phyloP scores from a whole-genome alignment of 106 monocot genomes.

The Ottelia alismoides region DNA sequence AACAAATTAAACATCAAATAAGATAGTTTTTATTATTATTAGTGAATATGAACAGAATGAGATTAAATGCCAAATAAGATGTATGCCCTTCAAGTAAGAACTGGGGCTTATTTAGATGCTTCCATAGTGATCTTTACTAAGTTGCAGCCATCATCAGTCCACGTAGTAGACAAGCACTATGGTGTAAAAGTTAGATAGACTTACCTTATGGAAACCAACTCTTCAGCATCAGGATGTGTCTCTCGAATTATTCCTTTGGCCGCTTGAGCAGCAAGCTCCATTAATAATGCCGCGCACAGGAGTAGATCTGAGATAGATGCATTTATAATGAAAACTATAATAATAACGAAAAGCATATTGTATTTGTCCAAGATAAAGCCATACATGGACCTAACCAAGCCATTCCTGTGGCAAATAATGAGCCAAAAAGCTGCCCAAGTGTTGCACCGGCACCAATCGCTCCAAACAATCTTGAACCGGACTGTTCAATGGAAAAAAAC shows the following conservation, averaged over 20 bases:
- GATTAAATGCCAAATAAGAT: no score
- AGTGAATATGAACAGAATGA: no score
- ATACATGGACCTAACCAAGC: conserved; percentile 96
- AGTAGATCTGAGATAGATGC: conserved; percentile 50
- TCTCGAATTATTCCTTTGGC: conserved; percentile 81
- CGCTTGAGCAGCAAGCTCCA: conserved; percentile 89
- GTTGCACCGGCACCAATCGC: conserved; percentile 98
- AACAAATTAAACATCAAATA: no score
- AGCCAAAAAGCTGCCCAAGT: conserved; percentile 90
- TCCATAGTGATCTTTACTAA: no score
- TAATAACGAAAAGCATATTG: no score
- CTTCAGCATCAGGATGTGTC: conserved; percentile 19
- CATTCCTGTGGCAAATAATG: conserved; percentile 91
- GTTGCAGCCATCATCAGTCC: no score
- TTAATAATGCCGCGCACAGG: conserved; percentile 70
- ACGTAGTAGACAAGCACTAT: no score
- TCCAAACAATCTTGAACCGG: conserved; percentile 99
- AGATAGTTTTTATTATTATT: no score
- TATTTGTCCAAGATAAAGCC: conserved; percentile 5
- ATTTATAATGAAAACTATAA: no score
- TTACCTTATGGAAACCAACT: conserved; percentile 52
- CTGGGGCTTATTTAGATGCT: no score
- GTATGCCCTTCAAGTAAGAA: no score
- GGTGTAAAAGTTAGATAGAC: not conserved
- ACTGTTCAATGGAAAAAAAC: conserved; percentile 53